Base-by-base conservation (phyloP, 768 basidiomycete genomes). In the Trametes cingulata region DNA sequence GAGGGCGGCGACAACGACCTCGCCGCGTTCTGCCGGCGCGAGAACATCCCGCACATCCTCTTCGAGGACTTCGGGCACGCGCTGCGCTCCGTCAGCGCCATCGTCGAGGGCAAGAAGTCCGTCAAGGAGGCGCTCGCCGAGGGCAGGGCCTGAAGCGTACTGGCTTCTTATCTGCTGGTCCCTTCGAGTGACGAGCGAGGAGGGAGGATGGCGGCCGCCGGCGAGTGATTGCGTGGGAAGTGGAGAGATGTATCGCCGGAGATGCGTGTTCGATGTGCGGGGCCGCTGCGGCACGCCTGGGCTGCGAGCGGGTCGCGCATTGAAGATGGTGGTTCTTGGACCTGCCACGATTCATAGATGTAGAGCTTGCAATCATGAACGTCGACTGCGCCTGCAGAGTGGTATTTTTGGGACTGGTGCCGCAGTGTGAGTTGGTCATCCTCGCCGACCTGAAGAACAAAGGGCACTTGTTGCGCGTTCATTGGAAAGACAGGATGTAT, bases 1-100 rank as follows among this genome's bases (percentile, higher is more conserved):
- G 68, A 73, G 1, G 83, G 84, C 58, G 87, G 86, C 35, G 91
- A 91, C 65, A 97, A 95, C 68, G 95, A 98, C 69, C 79, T 99
- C 12, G 85, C 87, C 56, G 79, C 80, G 14, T 96, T 93, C 74
- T 98, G 95, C 78, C 81, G 76, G 51, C 79, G 85, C 59, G 85
- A 93, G 64, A 80, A 82, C 12, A 95, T 98, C 66, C 81, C 82
- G 60, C 93, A 95, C 70, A 78, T 93, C 35, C 74, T 90, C 2
- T 97, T 98, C 72, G 68, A 74, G 37, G 82, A 93, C 69, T 95
- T 94, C 76, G 67, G 78, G 42, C 72, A 79, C 58, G 88, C 88
- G 63, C 72, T 85, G 60, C 74, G 73, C 0, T 77, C 87, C 7
- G 85, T 95, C 10, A 76, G 80, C 64, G 76, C 79, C 33, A 83